These are phyloP conservation scores for Wickerhamomyces bisporus DNA, from an alignment of 805 yeast species.

Conservation along the genomic window DNA sequence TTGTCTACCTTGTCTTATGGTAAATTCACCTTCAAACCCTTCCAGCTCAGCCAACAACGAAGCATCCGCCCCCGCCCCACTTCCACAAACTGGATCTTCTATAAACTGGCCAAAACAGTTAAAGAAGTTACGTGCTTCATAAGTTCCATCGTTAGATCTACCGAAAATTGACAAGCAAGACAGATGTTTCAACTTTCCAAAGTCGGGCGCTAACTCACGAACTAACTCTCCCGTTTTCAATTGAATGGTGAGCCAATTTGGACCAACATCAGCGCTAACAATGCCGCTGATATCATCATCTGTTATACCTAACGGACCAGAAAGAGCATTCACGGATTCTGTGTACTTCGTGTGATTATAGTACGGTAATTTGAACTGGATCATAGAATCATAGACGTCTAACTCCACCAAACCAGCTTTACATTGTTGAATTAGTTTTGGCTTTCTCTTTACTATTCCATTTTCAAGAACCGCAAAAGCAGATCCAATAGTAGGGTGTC, in stretches of 20 bases:
- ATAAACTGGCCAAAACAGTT: conserved; percentile 26
- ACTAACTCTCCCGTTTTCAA: conserved; percentile 30
- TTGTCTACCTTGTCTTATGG: conserved; percentile 34
- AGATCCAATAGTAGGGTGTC: conserved; percentile 58
- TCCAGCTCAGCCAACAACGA: conserved; percentile 24
- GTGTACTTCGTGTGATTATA: conserved; percentile 11
- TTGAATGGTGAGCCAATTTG: conserved; percentile 38
- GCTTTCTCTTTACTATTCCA: conserved; percentile 24
- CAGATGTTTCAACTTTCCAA: conserved; percentile 21
- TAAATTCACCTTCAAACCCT: conserved; percentile 16
- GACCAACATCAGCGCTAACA: conserved; percentile 37
- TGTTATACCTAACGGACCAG: conserved; percentile 9
- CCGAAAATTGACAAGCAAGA: conserved; percentile 39
- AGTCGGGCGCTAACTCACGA: conserved; percentile 29
- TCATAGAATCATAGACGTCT: conserved; percentile 16
- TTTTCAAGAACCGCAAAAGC: conserved; percentile 40
- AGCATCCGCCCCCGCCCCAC: conserved; percentile 37
- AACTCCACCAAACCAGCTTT: conserved; percentile 38
- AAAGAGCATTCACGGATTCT: conserved; percentile 11
- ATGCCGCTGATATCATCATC: conserved; percentile 17
- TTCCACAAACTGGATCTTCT: conserved; percentile 57
- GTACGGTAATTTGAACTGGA: conserved; percentile 26
- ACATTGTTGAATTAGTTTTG: conserved; percentile 39
- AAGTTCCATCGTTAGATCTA: conserved; percentile 20
- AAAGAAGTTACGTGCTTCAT: conserved; percentile 42